These are phyloP conservation scores for Aspergillus asperescens DNA, from an alignment of 495 filamentous ascomycete genomes.

Conservation along the genomic window DNA sequence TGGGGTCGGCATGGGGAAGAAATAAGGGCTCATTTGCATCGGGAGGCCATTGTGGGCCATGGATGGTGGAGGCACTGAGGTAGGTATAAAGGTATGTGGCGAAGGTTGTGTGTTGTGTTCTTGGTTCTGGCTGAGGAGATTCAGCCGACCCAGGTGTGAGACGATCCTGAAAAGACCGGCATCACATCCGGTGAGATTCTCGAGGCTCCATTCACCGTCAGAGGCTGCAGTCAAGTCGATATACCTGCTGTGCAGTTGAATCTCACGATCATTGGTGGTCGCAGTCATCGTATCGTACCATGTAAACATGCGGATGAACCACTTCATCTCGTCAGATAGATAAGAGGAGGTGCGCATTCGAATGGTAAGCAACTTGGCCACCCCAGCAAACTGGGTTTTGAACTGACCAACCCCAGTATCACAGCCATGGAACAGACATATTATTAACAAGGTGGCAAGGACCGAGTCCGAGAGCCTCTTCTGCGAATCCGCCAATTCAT, in stretches of 20 bases:
- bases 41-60: slow-evolving; percentile 27
- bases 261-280: slow-evolving; percentile 85
- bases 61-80: slow-evolving; percentile 35
- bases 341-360: slow-evolving; percentile 56
- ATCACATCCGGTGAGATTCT: slow-evolving; percentile 87
- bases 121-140: slow-evolving; percentile 78
- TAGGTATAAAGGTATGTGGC: slow-evolving; percentile 28
- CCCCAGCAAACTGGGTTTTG: slow-evolving; percentile 88
- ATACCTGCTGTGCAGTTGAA: slow-evolving; percentile 69
- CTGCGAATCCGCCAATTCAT: slow-evolving; percentile 68
- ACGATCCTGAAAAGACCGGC: slow-evolving; percentile 72
- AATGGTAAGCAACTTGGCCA: slow-evolving; percentile 85
- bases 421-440: slow-evolving; percentile 90
- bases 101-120: slow-evolving; percentile 36
- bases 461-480: slow-evolving; percentile 80
- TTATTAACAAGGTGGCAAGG: slow-evolving; percentile 76
- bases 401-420: slow-evolving; percentile 90
- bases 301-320: slow-evolving; percentile 95
- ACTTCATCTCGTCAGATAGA: slow-evolving; percentile 64
- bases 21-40: slow-evolving; percentile 16
- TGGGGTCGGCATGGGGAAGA: slow-evolving; percentile 27
- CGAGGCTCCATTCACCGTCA: slow-evolving; percentile 69
- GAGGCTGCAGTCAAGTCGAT: slow-evolving; percentile 62
- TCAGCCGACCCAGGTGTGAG: slow-evolving; percentile 73
- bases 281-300: slow-evolving; percentile 95